Percentiles rank a stretch among this genome's conserved stretches.
These are phyloP conservation scores for Cordyceps farinosa DNA, from an alignment of 2,329 filamentous ascomycete genomes.

Conservation along the genomic window DNA sequence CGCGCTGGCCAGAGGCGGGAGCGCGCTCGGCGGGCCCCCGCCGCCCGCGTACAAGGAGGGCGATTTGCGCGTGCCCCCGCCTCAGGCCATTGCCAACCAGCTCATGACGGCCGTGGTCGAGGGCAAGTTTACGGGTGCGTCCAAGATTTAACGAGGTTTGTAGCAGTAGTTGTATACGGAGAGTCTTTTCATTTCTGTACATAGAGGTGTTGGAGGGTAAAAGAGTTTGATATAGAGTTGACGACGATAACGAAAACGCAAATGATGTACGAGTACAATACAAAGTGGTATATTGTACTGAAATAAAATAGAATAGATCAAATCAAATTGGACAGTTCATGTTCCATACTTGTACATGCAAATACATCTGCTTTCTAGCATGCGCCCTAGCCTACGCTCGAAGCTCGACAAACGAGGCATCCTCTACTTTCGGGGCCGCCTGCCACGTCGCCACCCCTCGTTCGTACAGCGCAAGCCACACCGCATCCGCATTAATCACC, in stretches of 20 bases:
- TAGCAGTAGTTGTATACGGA: neutral
- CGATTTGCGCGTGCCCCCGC: slow-evolving; percentile 72
- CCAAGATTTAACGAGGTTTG: slow-evolving; percentile 46
- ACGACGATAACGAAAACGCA: slow-evolving; percentile 6
- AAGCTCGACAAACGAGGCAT: slow-evolving; percentile 25
- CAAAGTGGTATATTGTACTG: neutral
- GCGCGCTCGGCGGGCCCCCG: slow-evolving; percentile 61
- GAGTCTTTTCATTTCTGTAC: neutral
- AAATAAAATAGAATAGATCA: slow-evolving; percentile 10
- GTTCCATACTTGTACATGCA: neutral
- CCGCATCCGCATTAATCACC: slow-evolving; percentile 65
- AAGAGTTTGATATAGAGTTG: neutral
- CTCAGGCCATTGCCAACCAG: slow-evolving; percentile 89
- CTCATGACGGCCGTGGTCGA: slow-evolving; percentile 75
- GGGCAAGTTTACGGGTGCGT: slow-evolving; percentile 60
- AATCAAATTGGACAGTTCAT: neutral
- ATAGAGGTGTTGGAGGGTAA: neutral
- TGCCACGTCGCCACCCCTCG: slow-evolving; percentile 37
- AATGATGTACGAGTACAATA: neutral
- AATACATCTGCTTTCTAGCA: neutral
- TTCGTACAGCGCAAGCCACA: slow-evolving; percentile 65
- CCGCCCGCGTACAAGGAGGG: slow-evolving; percentile 71
- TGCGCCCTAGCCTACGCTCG: neutral
- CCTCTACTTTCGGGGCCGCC: slow-evolving; percentile 41
- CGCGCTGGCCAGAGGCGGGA: slow-evolving; percentile 64